These are phyloP conservation scores for Solanum boliviense DNA, from an alignment of 257 asterid species.

Conservation along the genomic window DNA sequence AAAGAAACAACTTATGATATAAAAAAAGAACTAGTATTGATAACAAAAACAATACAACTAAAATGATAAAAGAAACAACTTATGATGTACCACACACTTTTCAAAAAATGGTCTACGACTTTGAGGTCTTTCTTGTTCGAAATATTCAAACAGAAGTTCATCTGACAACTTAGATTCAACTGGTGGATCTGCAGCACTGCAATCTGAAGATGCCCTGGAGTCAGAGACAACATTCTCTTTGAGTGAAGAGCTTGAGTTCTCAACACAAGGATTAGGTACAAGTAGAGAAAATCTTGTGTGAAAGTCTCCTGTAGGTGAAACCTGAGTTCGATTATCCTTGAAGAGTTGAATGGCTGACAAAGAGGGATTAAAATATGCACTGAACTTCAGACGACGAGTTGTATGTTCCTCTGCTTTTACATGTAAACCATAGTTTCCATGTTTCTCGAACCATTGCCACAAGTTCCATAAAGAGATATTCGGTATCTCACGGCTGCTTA, in stretches of 20 bases:
- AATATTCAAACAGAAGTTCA: constrained; percentile 19
- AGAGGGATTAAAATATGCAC: constrained; percentile 15
- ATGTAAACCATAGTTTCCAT: constrained; percentile 13
- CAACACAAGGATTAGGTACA: background rate
- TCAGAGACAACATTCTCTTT: background rate
- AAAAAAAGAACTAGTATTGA: background rate
- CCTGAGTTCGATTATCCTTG: background rate
- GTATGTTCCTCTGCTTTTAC: constrained; percentile 8
- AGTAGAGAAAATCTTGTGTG: background rate
- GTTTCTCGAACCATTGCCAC: constrained; percentile 20
- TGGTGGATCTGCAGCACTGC: background rate
- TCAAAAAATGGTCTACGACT: constrained; percentile 13
- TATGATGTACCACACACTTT: constrained; percentile 6
- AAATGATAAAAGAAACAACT: background rate
- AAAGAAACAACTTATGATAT: background rate
- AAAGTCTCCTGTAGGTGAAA: background rate
- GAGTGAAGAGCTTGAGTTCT: background rate
- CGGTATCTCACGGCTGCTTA: background rate
- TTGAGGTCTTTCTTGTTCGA: constrained; percentile 14
- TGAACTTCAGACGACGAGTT: background rate
- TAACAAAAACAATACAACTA: background rate
- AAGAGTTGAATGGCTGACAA: constrained; percentile 19
- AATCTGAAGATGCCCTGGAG: background rate
- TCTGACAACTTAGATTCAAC: background rate
- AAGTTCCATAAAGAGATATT: constrained; percentile 14